Base-by-base conservation (phyloP, 2,329 filamentous ascomycete species). In the Epichloe elymi region DNA sequence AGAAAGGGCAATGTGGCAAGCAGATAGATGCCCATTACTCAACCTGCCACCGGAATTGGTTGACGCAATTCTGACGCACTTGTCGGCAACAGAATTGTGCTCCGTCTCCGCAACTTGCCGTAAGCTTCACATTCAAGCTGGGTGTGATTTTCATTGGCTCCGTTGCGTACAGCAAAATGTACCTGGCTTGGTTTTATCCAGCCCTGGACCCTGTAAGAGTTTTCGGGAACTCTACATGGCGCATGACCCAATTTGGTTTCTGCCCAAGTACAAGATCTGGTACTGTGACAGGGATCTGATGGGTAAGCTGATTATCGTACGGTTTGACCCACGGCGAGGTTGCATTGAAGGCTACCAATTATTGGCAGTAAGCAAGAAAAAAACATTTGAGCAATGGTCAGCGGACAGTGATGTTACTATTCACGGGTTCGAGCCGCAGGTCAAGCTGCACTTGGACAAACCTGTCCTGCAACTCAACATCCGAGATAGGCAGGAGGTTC, bases 181-280 rank as follows among this genome's bases (percentile, higher is more conserved):
- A 0, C 83, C 84, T 0, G 68, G 76, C 36, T 61, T 71, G 50
- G 55, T 58, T 12, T 67, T 89, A 30, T 65, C 67, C 1, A 72
- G 74, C 1, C 72, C 82, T 0, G 74, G 73, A 6, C 82, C 83
- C 6, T 82, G 76, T 59, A 58, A 68, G 2, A 82, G 74, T 23
- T 95, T 83, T 66, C 79, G 79, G 52, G 75, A 85, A 26, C 76
- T 95, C 2, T 95, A 86, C 63, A 70, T 76, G 41, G 75, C 82
- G 19, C 86, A 93, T 63, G 78, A 93, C 56, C 83, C 85, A 0
- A 80, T 83, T 59, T 96, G 90, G 90, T 95, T 95, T 60, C 72
- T 96, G 1, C 75, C 86, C 0, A 80, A 78, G 48, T 74, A 86
- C 62, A 90, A 86, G 65, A 72, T 96, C 56, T 96, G 90, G 90